Evolutionary conservation across 768 basidiomycete species (phyloP).

Genomic region (Mycena leptocephala): DNA sequence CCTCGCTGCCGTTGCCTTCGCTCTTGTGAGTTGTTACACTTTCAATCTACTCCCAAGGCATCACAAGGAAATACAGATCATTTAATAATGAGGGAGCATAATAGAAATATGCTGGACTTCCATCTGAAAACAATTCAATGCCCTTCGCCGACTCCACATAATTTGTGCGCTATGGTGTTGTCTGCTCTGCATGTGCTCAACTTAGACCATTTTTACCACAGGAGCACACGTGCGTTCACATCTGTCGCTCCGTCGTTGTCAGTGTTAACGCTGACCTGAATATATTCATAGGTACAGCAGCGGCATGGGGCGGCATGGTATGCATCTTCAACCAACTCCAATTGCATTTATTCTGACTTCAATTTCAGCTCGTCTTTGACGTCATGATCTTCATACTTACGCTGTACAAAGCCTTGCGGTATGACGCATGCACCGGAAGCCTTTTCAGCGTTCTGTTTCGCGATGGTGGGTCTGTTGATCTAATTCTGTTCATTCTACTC

Average conservation of each 20-base stretch:
- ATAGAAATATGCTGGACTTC: background rate
- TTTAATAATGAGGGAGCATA: too few species aligned
- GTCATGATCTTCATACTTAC: conserved; percentile 41
- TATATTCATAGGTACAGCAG: background rate
- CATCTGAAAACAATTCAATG: conserved; percentile 7
- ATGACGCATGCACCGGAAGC: background rate
- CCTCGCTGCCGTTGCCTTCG: background rate
- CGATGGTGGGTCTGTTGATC: conserved; percentile 14
- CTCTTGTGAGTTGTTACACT: too few species aligned
- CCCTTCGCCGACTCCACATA: background rate
- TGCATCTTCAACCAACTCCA: background rate
- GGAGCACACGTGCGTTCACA: conserved; percentile 1
- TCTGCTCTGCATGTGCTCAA: too few species aligned
- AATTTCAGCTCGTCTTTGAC: conserved; percentile 38
- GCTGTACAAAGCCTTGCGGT: conserved; percentile 28
- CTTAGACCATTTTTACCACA: background rate
- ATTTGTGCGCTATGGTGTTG: background rate
- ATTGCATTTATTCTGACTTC: background rate
- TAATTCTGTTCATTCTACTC: background rate
- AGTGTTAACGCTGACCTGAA: too few species aligned
- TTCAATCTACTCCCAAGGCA: too few species aligned
- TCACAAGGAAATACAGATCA: too few species aligned
- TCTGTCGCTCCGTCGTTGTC: too few species aligned
- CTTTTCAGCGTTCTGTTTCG: conserved; percentile 24
- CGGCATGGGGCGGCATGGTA: conserved; percentile 23